These are phyloP conservation scores for Neoscytalidium dimidiatum DNA, from an alignment of 2,329 filamentous ascomycete species.

Conservation along the genomic window DNA sequence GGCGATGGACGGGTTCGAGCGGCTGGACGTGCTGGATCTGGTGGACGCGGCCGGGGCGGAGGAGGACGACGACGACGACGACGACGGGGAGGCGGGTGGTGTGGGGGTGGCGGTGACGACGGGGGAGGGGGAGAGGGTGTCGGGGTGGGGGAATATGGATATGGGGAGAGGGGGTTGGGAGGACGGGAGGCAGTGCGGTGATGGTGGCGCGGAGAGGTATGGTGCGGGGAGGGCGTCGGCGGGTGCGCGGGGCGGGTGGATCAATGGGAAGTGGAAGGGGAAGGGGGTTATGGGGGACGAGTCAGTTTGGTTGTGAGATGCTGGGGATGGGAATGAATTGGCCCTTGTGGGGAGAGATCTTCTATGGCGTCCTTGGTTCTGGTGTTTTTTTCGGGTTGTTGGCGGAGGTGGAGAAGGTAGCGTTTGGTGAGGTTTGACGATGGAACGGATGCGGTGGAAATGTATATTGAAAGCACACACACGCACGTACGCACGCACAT, in stretches of 20 bases:
- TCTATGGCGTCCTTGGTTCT: too few species aligned
- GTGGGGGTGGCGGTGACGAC: slow-evolving; percentile 21
- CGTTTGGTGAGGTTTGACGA: too few species aligned
- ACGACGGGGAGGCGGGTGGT: slow-evolving; percentile 25
- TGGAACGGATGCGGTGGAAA: too few species aligned
- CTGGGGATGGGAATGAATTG: too few species aligned
- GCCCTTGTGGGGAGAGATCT: too few species aligned
- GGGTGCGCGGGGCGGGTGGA: neutral
- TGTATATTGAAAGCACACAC: too few species aligned
- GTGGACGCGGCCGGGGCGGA: neutral
- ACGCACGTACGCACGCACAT: too few species aligned
- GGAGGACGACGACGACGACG: neutral
- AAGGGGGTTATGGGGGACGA: neutral
- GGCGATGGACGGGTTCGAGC: slow-evolving; percentile 36
- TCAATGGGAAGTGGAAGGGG: neutral
- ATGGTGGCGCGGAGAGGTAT: neutral
- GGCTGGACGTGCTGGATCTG: slow-evolving; percentile 24
- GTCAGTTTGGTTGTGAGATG: neutral
- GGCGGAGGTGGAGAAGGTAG: too few species aligned
- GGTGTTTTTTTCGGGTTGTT: too few species aligned
- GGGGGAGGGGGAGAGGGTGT: neutral
- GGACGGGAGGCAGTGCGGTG: neutral
- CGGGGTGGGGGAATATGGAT: neutral
- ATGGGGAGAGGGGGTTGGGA: neutral
- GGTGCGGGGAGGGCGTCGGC: neutral